Base-by-base conservation (phyloP, 2,329 filamentous ascomycete species). In the Nigrospora osmanthi region DNA sequence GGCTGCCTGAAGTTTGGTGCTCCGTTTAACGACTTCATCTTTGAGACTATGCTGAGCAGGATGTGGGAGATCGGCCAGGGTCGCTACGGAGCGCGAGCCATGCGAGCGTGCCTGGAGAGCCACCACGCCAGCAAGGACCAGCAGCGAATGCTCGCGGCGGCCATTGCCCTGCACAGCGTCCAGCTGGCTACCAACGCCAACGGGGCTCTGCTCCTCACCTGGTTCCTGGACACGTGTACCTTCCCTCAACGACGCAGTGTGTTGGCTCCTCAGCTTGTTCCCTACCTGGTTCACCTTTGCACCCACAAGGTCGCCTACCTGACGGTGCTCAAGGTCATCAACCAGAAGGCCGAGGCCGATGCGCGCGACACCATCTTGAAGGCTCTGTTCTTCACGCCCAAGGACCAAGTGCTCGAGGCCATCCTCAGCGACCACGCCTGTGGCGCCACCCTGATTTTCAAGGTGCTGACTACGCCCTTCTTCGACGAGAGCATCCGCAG, bases 301-400 rank as follows among this genome's bases (percentile, higher is more conserved):
- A 97, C 93, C 0, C 93, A 98, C 74, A 97, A 97, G 73, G 91
- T 98, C 45, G 93, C 93, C 0, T 97, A 97, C 60, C 75, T 97
- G 49, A 98, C 93, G 0, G 91, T 98, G 1, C 74, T 98, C 47
- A 98, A 98, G 71, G 89, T 97, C 42, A 95, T 98, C 66, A 98
- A 98, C 63, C 93, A 98, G 66, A 89, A 95, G 61, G 87, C 90
- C 32, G 93, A 98, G 67, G 77, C 87, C 0, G 91, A 97, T 49
- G 93, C 93, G 4, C 81, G 93, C 12, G 91, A 98, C 58, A 86
- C 80, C 40, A 88, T 98, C 35, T 73, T 97, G 35, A 85, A 89
- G 62, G 90, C 91, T 2, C 72, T 98, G 32, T 97, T 98, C 76
- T 95, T 95, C 67, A 89, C 87, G 10, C 78, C 82, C 3, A 87